Conservation (phyloP, 2,329 filamentous ascomycete species). For the Hypoxylon sp. region DNA sequence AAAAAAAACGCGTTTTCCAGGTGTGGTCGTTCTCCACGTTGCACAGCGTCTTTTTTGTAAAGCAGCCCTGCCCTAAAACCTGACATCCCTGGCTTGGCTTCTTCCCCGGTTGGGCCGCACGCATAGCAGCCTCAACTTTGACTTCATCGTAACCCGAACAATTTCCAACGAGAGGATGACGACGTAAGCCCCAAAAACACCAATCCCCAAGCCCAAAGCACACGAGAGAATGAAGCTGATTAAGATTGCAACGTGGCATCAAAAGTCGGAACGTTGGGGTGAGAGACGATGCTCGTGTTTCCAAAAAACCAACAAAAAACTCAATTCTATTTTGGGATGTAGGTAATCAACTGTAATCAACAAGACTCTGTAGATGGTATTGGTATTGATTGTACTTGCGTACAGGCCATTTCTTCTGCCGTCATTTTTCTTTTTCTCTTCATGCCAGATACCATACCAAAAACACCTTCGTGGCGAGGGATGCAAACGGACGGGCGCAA, state of each 20-base stretch:
- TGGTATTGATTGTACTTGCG: constrained; percentile 40
- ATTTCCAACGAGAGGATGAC: constrained; percentile 3
- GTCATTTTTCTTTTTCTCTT: constrained; percentile 31
- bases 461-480: constrained; percentile 12
- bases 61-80: constrained; percentile 43
- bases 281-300: constrained; percentile 5
- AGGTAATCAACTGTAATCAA: constrained; percentile 21
- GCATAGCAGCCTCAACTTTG: constrained; percentile 42
- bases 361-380: constrained; percentile 23
- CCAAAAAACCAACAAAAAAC: constrained; percentile 17
- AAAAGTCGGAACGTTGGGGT: constrained; percentile 2
- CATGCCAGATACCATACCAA: constrained; percentile 23
- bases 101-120: constrained; percentile 40
- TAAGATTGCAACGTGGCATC: constrained; percentile 39
- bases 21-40: constrained; percentile 42
- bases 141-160: constrained; percentile 36
- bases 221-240: constrained; percentile 5
- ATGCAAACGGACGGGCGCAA: background rate
- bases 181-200: constrained; percentile 20
- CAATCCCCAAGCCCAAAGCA: background rate
- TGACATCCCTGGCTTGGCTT: background rate
- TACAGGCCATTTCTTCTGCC: constrained; percentile 34
- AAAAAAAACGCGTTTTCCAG: background rate
- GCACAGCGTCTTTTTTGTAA: constrained; percentile 45
- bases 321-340: constrained; percentile 27